Percentiles rank a stretch among this genome's conserved stretches.
These are phyloP conservation scores for Carex arenaria DNA, from an alignment of 202 grass and related monocot genomes.

Conservation along the genomic window DNA sequence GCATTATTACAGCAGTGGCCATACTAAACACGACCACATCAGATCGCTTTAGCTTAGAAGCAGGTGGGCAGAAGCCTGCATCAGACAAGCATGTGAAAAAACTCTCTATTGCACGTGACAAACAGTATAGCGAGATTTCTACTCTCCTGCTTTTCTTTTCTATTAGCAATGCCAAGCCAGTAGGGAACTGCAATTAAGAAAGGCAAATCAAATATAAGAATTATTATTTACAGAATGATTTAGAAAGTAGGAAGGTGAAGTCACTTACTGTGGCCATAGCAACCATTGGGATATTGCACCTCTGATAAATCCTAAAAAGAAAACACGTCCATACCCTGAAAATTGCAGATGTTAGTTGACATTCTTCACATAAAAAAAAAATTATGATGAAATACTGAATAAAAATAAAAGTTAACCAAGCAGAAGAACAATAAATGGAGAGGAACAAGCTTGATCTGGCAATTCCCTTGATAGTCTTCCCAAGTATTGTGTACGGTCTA, in stretches of 20 bases:
- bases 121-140: constrained; percentile 93
- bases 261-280: constrained; percentile 55
- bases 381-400: background rate
- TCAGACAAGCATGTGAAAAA: constrained; percentile 86
- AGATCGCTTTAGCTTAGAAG: constrained; percentile 63
- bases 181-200: constrained; percentile 52
- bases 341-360: constrained; percentile 24
- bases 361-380: constrained; percentile 23
- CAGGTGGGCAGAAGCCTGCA: constrained; percentile 64
- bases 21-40: constrained; percentile 83
- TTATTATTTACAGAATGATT: background rate
- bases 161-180: constrained; percentile 74
- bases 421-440: constrained; percentile 77
- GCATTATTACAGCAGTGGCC: constrained; percentile 88
- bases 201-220: constrained; percentile 15
- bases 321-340: constrained; percentile 87
- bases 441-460: constrained; percentile 90
- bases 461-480: constrained; percentile 85
- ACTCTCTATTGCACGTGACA: constrained; percentile 83
- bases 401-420: constrained; percentile 55
- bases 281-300: constrained; percentile 67
- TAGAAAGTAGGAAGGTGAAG: background rate
- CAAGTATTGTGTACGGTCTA: constrained; percentile 80
- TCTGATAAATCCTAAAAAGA: constrained; percentile 68
- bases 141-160: constrained; percentile 92